Base-by-base conservation (phyloP, 129 eudicot genomes). In the Glebionis coronaria region DNA sequence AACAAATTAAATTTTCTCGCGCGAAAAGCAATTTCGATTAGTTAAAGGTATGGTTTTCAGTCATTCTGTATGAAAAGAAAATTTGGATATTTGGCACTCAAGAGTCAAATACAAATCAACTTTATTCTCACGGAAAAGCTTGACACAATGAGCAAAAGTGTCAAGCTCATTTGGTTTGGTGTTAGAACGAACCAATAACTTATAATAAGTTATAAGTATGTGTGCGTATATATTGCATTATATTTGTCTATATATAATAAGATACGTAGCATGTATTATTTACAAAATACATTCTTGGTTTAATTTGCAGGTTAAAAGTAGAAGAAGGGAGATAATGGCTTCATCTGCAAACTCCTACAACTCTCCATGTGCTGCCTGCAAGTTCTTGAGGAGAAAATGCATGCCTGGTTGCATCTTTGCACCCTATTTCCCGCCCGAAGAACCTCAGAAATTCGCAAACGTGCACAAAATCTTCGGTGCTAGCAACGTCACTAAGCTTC, bases 391-490 rank as follows among this genome's bases (percentile, higher is more conserved):
- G 40, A 71, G 97, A 54, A 91, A 91, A 67, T 91, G 97, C 88
- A 73, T 85, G 83, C 96, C 88, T 3, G 96, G 90, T 16, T 91
- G 97, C 96, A 77, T 85, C 15, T 91, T 91, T 55, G 86, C 96
- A 3, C 97, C 97, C 11, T 85, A 91, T 65, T 91, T 91, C 77
- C 97, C 96, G 18, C 98, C 98, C 0, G 98, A 91, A 45, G 96
- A 91, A 65, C 97, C 97, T 0, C 88, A 81, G 15, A 91, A 85
- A 50, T 91, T 91, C 12, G 84, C 91, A 63, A 86, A 88, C 25
- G 98, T 91, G n/a, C 98, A 91, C 91, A 91, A 88, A 44, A 88
- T 91, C 71, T 91, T 91, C 68, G 98, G 98, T 0, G 98, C 98
- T 0, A 91, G 96, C 78, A 91, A 91, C 21, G 95, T 91, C 5